Evolutionary conservation across 1,284 basidiomycete species (phyloP), one percentile per base, ranked within the genome.

Genomic region (Leccinum cinnamomeum): DNA sequence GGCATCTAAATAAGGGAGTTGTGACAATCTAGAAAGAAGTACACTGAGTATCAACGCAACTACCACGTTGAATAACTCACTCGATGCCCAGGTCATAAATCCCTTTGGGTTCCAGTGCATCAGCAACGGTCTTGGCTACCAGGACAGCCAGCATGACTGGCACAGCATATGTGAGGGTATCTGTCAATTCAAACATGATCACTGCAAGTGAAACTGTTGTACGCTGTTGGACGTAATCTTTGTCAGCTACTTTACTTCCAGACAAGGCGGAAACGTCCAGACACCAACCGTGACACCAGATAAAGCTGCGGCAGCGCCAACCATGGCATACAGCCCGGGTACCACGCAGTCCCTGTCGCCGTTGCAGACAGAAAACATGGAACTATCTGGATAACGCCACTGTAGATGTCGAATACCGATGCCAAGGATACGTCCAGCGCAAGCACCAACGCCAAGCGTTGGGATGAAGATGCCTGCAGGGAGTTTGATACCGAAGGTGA

Each of bases 391-490:
- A 69, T 90, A 77, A 53, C 81, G 81, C 74, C 81, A 86, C 71
- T 94, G 90, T 59, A 90, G 69, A 77, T 87, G 92, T 74, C 97
- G 93, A 76, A 98, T 85, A 3, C 81, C 70, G 51, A 98, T 87
- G 20, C 97, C 97, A 25, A 96, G 73, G 56, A 98, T 89, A 23
- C 97, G 84, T 3, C 97, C 97, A 53, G 93, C 93, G 70, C 95
- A 96, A 0, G 97, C 97, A 18, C 97, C 97, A n/a, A 98, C 95
- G 20, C 94, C 95, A 30, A 99, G 85, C 0, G 95, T 95, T 0
- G 97, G 97, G 30, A 99, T 94, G 77, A 99, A 99, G 69, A 99
- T 97, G 2, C 97, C 97, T 5, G 96, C 95, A 14, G 95, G 95
- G 3, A 97, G 72, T 71, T 92, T 94, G 78, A 97, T 94, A 3